Evolutionary conservation across 495 filamentous ascomycete genomes (phyloP), one percentile per base, ranked within the genome.

Genomic region (Melanomma pulvis-pyrius): DNA sequence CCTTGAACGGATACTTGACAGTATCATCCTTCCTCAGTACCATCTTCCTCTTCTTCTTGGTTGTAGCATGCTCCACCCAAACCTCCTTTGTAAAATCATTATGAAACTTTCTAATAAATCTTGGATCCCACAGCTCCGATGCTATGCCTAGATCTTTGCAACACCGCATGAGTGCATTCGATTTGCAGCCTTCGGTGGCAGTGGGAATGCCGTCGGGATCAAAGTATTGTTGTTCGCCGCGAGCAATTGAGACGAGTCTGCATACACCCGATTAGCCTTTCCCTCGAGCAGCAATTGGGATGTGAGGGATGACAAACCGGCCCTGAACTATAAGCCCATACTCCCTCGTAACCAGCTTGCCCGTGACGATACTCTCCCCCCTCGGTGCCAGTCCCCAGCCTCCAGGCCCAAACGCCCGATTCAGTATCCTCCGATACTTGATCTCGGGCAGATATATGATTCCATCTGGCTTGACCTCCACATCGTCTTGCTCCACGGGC

Each of bases 381-480:
- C 94, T 79, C 19, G 94, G 94, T 46, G 91, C 94, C 39, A 98
- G 77, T 1, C 94, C 96, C 94, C 94, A 98, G 1, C 89, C 94
- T 2, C 96, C 96, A 1, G 94, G 94, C 0, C 94, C 94, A 78
- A 98, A 98, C 0, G 94, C 92, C 41, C 79, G 74, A 73, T 97
- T 97, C 68, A 98, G 78, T 61, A 97, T 97, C 41, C 94, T 82
- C 24, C 94, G 82, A 78, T 98, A 98, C 77, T 98, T 98, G 81
- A 98, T 98, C 84, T 98, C 94, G 15, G 94, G 94, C 59, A 98
- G 82, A 74, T 97, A 98, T 51, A 97, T 81, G 70, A 98, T 96
- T 29, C 94, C 94, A 78, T 98, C 94, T 26, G 91, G 89, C 81
- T 98, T 98, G 72, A 98, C 87, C 82, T 98, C 94, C 49, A 98